Conservation (phyloP, 345 rosid genomes). For the Toxicodendron radicans region DNA sequence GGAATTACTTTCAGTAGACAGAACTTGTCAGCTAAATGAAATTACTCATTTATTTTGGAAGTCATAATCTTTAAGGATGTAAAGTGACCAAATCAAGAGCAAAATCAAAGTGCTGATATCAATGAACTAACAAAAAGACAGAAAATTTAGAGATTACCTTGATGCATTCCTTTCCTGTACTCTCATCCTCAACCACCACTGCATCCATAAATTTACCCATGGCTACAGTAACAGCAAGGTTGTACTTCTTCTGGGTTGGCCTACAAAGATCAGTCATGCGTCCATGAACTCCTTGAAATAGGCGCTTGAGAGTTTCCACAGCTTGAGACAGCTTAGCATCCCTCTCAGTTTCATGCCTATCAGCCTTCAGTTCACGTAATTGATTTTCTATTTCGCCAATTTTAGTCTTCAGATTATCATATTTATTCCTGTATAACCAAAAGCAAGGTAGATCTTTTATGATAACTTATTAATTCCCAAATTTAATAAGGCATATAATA, state of each 20-base stretch:
- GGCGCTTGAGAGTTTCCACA: constrained; percentile 86
- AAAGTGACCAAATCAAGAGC: not conserved
- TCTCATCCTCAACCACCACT: constrained; percentile 95
- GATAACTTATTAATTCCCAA: not conserved
- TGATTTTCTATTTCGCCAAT: constrained; percentile 79
- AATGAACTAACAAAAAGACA: constrained; percentile 11
- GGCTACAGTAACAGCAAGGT: constrained; percentile 96
- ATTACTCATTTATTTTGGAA: not conserved
- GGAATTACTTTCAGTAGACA: not conserved
- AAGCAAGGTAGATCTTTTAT: constrained; percentile 5
- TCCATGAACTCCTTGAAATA: constrained; percentile 95
- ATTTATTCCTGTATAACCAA: constrained; percentile 52
- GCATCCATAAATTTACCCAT: constrained; percentile 99
- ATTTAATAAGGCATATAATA: not conserved
- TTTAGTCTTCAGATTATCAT: constrained; percentile 72
- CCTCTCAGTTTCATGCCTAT: constrained; percentile 88
- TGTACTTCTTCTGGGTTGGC: constrained; percentile 88
- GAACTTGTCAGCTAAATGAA: not conserved
- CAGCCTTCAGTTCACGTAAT: constrained; percentile 87
- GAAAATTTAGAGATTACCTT: constrained; percentile 54
- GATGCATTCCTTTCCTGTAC: constrained; percentile 94
- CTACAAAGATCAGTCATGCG: constrained; percentile 96
- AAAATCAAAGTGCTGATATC: not conserved
- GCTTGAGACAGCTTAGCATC: constrained; percentile 88
- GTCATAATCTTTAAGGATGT: not conserved